Percentiles rank a stretch among this genome's conserved stretches.
Evolutionary conservation across 805 yeast species (phyloP).

Genomic region (Kuraishia piskuri): DNA sequence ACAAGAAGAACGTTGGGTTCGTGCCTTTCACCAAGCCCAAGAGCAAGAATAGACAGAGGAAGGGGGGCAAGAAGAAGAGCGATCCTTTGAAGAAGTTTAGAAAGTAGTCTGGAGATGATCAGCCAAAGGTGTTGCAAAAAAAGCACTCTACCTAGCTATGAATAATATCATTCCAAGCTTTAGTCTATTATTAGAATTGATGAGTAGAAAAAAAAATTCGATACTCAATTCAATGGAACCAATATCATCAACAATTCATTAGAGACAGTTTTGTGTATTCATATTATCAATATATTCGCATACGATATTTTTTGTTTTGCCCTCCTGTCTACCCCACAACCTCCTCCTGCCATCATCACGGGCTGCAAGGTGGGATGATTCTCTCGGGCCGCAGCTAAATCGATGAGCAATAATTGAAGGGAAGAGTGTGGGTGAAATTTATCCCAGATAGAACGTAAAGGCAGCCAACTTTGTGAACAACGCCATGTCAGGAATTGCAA

Average conservation of each 20-base stretch:
- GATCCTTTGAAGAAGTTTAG: constrained; percentile 43
- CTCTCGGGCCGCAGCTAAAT: not conserved
- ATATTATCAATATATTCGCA: too few relatives aligned
- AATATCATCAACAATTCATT: too few relatives aligned
- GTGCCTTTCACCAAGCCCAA: constrained; percentile 58
- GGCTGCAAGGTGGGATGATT: not conserved
- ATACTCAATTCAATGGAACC: too few relatives aligned
- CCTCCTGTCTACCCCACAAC: too few relatives aligned
- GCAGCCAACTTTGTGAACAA: not conserved
- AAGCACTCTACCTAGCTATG: too few relatives aligned
- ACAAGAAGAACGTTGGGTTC: constrained; percentile 51
- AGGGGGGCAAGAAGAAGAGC: constrained; percentile 28
- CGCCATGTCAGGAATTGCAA: not conserved
- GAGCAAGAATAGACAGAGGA: constrained; percentile 25
- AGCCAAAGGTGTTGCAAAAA: not conserved
- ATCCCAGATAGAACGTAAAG: not conserved
- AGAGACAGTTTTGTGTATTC: too few relatives aligned
- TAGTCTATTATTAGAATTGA: too few relatives aligned
- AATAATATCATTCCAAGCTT: too few relatives aligned
- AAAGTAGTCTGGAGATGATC: constrained; percentile 9
- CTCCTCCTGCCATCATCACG: not conserved
- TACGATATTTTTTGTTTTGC: too few relatives aligned
- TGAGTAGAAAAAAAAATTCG: too few relatives aligned
- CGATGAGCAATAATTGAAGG: not conserved
- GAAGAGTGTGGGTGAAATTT: not conserved